Percentiles rank a stretch among this genome's conserved stretches.
Conservation (phyloP, 305 asterid genomes). For the Rubia tinctorum region DNA sequence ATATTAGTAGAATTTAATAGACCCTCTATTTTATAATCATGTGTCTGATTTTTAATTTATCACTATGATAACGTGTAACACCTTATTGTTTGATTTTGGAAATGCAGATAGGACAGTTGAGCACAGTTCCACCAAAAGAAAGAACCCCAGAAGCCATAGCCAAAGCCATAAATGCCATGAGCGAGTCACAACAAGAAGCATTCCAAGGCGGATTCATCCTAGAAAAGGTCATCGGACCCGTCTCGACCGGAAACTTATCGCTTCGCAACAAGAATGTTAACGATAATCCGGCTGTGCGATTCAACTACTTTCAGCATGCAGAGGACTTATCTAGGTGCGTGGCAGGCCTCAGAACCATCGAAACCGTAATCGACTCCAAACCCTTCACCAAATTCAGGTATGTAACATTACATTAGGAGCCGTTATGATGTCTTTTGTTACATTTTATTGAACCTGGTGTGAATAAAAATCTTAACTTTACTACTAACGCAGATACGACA, state of each 20-base stretch:
- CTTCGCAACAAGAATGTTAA: conserved; percentile 51
- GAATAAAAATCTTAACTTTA: too few relatives aligned
- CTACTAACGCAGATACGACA: conserved; percentile 21
- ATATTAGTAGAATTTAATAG: too few relatives aligned
- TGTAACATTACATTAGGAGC: too few relatives aligned
- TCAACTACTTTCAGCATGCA: conserved; percentile 74
- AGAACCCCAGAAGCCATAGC: conserved; percentile 70
- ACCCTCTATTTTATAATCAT: too few relatives aligned
- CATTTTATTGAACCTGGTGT: too few relatives aligned
- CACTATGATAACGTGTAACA: too few relatives aligned
- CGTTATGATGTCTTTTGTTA: too few relatives aligned
- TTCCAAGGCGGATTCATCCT: conserved; percentile 84
- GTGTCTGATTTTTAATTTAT: too few relatives aligned
- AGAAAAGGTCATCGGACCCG: conserved; percentile 72
- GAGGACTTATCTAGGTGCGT: conserved; percentile 66
- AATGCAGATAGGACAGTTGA: conserved; percentile 77
- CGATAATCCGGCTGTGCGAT: conserved; percentile 72
- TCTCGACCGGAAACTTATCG: conserved; percentile 58
- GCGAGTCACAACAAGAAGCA: conserved; percentile 36
- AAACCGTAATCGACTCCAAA: conserved; percentile 57
- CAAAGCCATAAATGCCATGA: conserved; percentile 52
- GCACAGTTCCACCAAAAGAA: conserved; percentile 82
- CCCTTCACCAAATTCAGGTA: conserved; percentile 45
- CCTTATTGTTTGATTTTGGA: background rate
- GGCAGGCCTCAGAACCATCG: conserved; percentile 53